These are phyloP conservation scores for Lonicera japonica DNA, from an alignment of 129 eudicot genomes.

Conservation along the genomic window DNA sequence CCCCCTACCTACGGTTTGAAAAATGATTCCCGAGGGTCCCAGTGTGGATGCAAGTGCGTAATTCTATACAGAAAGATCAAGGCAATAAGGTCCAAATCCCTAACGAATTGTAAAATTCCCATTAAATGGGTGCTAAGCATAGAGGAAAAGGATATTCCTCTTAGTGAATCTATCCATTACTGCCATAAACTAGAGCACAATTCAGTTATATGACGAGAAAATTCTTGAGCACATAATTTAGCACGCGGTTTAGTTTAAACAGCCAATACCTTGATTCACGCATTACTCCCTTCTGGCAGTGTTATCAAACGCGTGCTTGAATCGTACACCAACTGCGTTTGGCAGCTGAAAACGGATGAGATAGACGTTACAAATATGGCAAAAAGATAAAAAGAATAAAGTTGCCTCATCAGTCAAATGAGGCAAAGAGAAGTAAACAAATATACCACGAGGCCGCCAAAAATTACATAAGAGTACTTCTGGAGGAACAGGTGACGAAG, in stretches of 20 bases:
- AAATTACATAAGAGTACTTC: neutral
- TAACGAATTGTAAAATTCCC: too few relatives aligned
- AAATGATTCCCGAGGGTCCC: too few relatives aligned
- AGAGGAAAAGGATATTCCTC: too few relatives aligned
- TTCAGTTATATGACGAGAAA: neutral
- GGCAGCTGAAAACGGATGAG: slow-evolving; percentile 47
- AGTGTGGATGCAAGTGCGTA: too few relatives aligned
- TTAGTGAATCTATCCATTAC: too few relatives aligned
- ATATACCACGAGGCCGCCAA: neutral
- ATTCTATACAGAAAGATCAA: too few relatives aligned
- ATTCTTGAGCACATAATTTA: neutral
- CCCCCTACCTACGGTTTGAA: too few relatives aligned
- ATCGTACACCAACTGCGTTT: slow-evolving; percentile 63
- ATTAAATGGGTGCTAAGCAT: too few relatives aligned
- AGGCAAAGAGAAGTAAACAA: neutral
- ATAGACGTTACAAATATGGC: neutral
- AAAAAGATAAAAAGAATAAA: neutral
- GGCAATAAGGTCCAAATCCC: too few relatives aligned
- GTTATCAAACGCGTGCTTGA: slow-evolving; percentile 70
- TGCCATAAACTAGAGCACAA: too few relatives aligned
- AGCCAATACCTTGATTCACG: slow-evolving; percentile 45
- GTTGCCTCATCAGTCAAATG: neutral
- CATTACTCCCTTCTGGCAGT: slow-evolving; percentile 80
- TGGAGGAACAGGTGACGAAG: too few relatives aligned
- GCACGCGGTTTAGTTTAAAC: neutral